phyloP scores from a whole-genome alignment of 2,329 filamentous ascomycete species.

The Metarhizium anisopliae region DNA sequence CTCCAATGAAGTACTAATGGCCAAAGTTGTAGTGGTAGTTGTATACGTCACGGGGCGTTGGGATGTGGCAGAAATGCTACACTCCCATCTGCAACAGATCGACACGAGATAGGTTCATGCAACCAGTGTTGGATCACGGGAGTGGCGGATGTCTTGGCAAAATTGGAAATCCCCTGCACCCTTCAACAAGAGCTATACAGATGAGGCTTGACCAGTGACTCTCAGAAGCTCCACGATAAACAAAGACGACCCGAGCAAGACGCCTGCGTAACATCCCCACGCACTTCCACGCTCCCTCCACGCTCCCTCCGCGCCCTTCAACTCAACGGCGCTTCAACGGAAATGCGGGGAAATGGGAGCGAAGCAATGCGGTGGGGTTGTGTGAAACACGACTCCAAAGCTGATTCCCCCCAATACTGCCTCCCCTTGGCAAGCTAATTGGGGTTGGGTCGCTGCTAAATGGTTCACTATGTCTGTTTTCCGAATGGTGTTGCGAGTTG shows the following conservation, averaged over 20 bases:
- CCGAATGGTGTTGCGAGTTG: neutral
- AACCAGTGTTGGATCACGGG: neutral
- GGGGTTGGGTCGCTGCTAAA: neutral
- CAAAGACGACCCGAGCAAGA: neutral
- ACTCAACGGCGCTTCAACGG: neutral
- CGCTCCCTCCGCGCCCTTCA: neutral
- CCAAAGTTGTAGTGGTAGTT: neutral
- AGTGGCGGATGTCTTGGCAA: neutral
- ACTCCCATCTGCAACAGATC: neutral
- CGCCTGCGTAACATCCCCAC: neutral
- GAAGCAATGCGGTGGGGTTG: neutral
- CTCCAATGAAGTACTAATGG: neutral
- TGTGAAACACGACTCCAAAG: neutral
- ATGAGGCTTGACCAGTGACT: neutral
- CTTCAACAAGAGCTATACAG: neutral
- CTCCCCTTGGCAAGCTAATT: neutral
- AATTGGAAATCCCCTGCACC: neutral
- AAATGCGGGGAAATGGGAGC: neutral
- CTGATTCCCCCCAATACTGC: neutral
- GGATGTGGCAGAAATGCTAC: constrained; percentile 1
- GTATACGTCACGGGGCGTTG: constrained; percentile 1
- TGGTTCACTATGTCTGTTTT: neutral
- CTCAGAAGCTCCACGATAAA: neutral
- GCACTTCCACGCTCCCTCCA: neutral
- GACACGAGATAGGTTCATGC: constrained; percentile 1